These are phyloP conservation scores for Ogataea glucozyma DNA, from an alignment of 805 yeast genomes.

Conservation along the genomic window DNA sequence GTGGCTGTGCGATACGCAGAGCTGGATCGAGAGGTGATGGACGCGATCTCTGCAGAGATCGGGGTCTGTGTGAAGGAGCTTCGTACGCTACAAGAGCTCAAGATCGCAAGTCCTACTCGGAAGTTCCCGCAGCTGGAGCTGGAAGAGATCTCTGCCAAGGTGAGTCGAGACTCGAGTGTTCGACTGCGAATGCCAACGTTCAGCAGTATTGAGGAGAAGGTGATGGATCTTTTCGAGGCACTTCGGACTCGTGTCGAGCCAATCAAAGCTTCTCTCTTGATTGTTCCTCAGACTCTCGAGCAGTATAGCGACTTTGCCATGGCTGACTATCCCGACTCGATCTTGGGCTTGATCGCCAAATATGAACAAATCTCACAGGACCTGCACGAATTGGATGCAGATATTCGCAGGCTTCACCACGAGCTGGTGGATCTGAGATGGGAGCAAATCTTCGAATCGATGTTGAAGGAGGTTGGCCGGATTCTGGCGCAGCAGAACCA, in stretches of 20 bases:
- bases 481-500: slow-evolving; percentile 19
- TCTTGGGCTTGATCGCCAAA: slow-evolving; percentile 36
- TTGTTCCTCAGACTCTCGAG: slow-evolving; percentile 52
- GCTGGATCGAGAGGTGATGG: slow-evolving; percentile 41
- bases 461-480: slow-evolving; percentile 43
- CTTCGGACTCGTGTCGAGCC: slow-evolving; percentile 49
- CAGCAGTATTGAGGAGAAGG: slow-evolving; percentile 38
- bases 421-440: slow-evolving; percentile 57
- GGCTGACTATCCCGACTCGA: slow-evolving; percentile 33
- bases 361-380: slow-evolving; percentile 42
- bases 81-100: slow-evolving; percentile 39
- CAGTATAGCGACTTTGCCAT: slow-evolving; percentile 40
- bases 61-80: slow-evolving; percentile 38
- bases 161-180: slow-evolving; percentile 11
- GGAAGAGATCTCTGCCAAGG: slow-evolving; percentile 12
- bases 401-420: slow-evolving; percentile 42
- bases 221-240: slow-evolving; percentile 43
- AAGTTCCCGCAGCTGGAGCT: slow-evolving; percentile 25
- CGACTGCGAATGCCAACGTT: slow-evolving; percentile 40
- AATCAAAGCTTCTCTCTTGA: slow-evolving; percentile 50
- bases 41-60: slow-evolving; percentile 43
- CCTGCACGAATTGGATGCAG: slow-evolving; percentile 43
- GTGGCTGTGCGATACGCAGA: slow-evolving; percentile 47
- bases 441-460: slow-evolving; percentile 51
- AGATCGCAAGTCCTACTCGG: slow-evolving; percentile 42